Conservation (phyloP, 2,329 filamentous ascomycete species). For the Amphichorda felina region DNA sequence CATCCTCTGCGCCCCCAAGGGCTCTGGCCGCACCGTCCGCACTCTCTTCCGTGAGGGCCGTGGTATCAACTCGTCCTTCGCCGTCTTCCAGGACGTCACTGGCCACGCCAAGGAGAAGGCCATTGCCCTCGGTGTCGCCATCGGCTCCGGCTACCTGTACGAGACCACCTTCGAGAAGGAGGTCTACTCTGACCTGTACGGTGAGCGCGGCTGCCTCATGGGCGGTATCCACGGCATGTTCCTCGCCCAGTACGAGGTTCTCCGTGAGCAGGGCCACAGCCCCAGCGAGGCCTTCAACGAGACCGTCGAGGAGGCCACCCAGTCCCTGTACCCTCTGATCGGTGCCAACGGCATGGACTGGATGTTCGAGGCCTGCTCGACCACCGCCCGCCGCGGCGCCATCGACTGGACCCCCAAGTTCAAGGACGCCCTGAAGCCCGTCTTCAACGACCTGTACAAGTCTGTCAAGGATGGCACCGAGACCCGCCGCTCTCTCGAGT, state of each 20-base stretch:
- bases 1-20: conserved; percentile 98
- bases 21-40: conserved; percentile 95
- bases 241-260: conserved; percentile 99
- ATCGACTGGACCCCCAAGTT: conserved; percentile 97
- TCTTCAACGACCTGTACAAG: conserved; percentile 97
- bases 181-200: conserved; percentile 99
- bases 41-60: conserved; percentile 98
- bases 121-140: conserved; percentile 88
- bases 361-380: conserved; percentile 99
- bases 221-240: conserved; percentile 99
- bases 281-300: conserved; percentile 99
- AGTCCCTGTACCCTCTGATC: conserved; percentile 95
- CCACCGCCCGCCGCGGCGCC: conserved; percentile 93
- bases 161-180: conserved; percentile 99
- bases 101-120: conserved; percentile 98
- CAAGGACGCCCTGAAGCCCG: conserved; percentile 97
- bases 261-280: conserved; percentile 95
- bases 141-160: conserved; percentile 98
- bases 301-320: conserved; percentile 99
- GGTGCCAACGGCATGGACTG: conserved; percentile 98
- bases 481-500: conserved; percentile 93
- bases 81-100: conserved; percentile 96
- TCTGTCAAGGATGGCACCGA: conserved; percentile 83
- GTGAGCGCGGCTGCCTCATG: conserved; percentile 99
- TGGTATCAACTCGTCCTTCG: conserved; percentile 98